These are phyloP conservation scores for Cyclospora cayetanensis DNA, from an alignment of 169 alveolate genomes.

Conservation along the genomic window DNA sequence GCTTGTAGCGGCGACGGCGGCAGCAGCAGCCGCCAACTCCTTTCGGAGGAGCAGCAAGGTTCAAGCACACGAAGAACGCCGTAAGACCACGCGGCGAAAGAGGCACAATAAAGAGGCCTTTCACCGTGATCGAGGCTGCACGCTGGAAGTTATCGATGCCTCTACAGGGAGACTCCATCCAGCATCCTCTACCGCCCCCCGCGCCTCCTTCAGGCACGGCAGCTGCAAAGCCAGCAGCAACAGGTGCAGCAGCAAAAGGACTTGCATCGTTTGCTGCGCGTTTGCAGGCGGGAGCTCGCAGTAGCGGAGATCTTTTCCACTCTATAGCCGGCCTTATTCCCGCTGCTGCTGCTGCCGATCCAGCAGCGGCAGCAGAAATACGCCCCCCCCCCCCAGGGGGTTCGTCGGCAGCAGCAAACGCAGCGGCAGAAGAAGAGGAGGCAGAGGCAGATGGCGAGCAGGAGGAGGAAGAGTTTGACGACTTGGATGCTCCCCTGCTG, in stretches of 20 bases:
- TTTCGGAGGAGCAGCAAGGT: too few relatives aligned
- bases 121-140: too few relatives aligned
- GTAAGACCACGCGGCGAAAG: too few relatives aligned
- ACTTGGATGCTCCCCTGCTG: slow-evolving; percentile 6
- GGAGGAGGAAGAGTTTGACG: neutral
- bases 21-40: neutral
- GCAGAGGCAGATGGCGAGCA: neutral
- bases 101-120: too few relatives aligned
- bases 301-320: slow-evolving; percentile 17
- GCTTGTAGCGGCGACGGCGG: neutral
- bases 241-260: neutral
- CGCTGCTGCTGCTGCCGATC: slow-evolving; percentile 2
- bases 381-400: neutral
- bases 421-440: neutral
- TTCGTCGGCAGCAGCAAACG: neutral
- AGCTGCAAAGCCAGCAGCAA: neutral
- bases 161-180: too few relatives aligned
- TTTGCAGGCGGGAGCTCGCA: slow-evolving; percentile 32
- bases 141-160: too few relatives aligned
- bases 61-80: too few relatives aligned
- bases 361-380: neutral
- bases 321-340: neutral
- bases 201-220: too few relatives aligned
- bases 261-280: slow-evolving; percentile 18
- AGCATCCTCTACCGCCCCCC: too few relatives aligned